Conservation (phyloP, 768 basidiomycete genomes). For the Russula abietina region DNA sequence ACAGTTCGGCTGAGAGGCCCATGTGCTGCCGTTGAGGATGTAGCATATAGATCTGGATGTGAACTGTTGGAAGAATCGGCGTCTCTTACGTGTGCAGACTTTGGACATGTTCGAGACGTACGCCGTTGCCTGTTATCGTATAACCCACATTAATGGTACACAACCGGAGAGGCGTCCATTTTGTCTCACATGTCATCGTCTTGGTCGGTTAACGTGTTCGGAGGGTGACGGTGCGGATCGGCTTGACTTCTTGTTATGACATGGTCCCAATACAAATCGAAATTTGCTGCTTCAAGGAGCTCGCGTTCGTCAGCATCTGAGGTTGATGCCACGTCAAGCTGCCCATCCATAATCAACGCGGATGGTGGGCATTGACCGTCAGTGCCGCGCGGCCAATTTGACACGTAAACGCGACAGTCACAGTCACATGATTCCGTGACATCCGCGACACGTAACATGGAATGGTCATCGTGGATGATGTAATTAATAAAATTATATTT, state of each 20-base stretch:
- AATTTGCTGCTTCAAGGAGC: conserved; percentile 14
- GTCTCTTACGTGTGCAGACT: neutral
- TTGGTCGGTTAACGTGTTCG: neutral
- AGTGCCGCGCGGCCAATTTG: no score
- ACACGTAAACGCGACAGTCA: conserved; percentile 6
- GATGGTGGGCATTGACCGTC: neutral
- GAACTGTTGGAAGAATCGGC: neutral
- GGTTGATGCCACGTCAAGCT: conserved; percentile 10
- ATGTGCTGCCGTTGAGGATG: neutral
- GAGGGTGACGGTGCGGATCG: neutral
- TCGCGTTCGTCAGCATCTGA: conserved; percentile 22
- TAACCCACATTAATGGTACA: neutral
- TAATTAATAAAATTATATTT: no score
- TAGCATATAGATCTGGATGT: neutral
- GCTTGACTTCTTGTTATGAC: neutral
- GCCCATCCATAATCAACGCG: neutral
- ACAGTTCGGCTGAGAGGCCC: neutral
- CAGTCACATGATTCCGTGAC: neutral
- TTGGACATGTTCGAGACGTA: conserved; percentile 7
- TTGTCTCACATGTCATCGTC: conserved; percentile 5
- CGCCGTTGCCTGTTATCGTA: conserved; percentile 1
- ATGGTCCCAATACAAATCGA: conserved; percentile 14
- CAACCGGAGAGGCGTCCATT: neutral
- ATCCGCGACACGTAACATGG: neutral
- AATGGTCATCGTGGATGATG: no score